Conservation (phyloP, 1,139 yeast genomes). For the Suhomyces yuchorum region DNA sequence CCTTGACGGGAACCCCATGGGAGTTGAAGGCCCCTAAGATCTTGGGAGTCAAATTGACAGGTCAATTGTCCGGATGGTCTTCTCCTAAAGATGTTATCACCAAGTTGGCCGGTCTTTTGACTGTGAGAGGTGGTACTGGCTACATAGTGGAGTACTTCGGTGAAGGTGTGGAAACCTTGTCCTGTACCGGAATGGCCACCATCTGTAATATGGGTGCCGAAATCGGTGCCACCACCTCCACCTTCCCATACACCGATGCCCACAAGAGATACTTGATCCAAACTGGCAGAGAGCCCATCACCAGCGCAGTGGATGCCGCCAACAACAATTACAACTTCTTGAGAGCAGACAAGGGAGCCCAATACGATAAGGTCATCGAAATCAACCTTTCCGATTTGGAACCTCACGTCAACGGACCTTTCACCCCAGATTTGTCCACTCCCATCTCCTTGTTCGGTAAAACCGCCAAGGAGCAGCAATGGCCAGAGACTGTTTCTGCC, state of each 20-base stretch:
- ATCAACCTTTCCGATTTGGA: slow-evolving; percentile 74
- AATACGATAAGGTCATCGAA: slow-evolving; percentile 82
- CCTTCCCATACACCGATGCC: slow-evolving; percentile 93
- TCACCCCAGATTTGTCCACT: slow-evolving; percentile 91
- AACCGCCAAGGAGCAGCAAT: slow-evolving; percentile 63
- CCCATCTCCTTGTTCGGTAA: slow-evolving; percentile 73
- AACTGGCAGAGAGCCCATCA: slow-evolving; percentile 80
- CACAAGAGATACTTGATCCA: slow-evolving; percentile 79
- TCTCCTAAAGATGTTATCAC: slow-evolving; percentile 96
- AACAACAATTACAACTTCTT: slow-evolving; percentile 62
- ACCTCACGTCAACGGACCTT: slow-evolving; percentile 93
- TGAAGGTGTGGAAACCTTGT: slow-evolving; percentile 80
- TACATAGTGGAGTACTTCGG: slow-evolving; percentile 94
- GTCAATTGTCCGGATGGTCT: slow-evolving; percentile 85
- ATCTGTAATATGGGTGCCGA: slow-evolving; percentile 99
- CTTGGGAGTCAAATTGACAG: slow-evolving; percentile 88
- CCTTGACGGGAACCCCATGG: slow-evolving; percentile 97
- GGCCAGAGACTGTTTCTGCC: slow-evolving; percentile 83
- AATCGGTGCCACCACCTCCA: slow-evolving; percentile 96
- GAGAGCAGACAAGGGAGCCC: slow-evolving; percentile 77
- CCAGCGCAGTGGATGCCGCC: slow-evolving; percentile 73
- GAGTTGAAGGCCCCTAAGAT: slow-evolving; percentile 95
- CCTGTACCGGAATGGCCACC: slow-evolving; percentile 99
- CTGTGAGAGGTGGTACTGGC: slow-evolving; percentile 98
- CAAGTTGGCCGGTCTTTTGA: slow-evolving; percentile 81